phyloP scores from a whole-genome alignment of 73 alveolate genomes.

The Durusdinium trenchii region DNA sequence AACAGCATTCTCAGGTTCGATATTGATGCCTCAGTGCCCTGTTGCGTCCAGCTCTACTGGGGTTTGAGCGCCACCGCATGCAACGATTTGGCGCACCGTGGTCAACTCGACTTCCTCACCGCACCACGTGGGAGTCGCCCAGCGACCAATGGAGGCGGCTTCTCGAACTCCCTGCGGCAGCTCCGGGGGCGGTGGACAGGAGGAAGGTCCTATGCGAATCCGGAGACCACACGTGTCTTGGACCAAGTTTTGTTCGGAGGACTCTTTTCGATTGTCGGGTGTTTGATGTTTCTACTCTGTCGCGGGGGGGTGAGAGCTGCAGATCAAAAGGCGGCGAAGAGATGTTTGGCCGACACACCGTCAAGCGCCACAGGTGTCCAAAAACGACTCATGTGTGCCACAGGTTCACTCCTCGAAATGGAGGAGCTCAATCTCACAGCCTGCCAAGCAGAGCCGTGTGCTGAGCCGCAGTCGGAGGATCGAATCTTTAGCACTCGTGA shows the following conservation, averaged over 20 bases:
- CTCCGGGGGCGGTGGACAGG: slow-evolving; percentile 82
- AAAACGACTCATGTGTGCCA: background rate
- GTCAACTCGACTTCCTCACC: background rate
- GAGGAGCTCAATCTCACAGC: slow-evolving; percentile 40
- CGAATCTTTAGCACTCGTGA: background rate
- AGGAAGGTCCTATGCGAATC: slow-evolving; percentile 49
- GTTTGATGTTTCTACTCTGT: too few species aligned
- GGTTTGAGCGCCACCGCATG: slow-evolving; percentile 62
- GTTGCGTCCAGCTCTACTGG: slow-evolving; percentile 89
- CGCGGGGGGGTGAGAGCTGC: too few species aligned
- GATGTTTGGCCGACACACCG: background rate
- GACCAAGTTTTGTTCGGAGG: background rate
- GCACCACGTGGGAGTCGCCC: background rate
- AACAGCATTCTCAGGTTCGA: too few species aligned
- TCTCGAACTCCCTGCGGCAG: slow-evolving; percentile 9
- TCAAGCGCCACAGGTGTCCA: too few species aligned
- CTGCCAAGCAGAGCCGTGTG: slow-evolving; percentile 4
- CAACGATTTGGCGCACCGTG: slow-evolving; percentile 36
- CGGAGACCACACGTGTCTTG: slow-evolving; percentile 31
- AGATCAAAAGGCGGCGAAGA: too few species aligned
- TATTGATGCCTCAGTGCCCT: slow-evolving; percentile 86
- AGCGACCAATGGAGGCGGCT: background rate
- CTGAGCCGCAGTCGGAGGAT: background rate
- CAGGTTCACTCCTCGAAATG: slow-evolving; percentile 90
- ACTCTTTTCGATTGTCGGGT: background rate